These are phyloP conservation scores for Cordyceps fumosorosea DNA, from an alignment of 2,329 filamentous ascomycete genomes.

Conservation along the genomic window DNA sequence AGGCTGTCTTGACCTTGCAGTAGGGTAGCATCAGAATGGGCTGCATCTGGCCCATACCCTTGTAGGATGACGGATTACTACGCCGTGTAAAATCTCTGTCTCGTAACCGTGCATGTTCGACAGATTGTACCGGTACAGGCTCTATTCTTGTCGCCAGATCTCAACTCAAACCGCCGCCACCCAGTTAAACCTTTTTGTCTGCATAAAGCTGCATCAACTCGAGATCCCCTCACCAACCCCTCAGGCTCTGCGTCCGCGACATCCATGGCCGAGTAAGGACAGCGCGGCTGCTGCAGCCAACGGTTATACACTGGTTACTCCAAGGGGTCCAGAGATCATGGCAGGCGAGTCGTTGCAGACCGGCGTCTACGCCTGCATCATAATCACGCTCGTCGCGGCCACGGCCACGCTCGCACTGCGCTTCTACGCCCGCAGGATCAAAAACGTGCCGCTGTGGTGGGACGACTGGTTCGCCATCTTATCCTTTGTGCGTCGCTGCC, in stretches of 20 bases:
- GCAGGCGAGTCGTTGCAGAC: not conserved
- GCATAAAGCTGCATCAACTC: not conserved
- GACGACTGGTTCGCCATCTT: slow-evolving; percentile 15
- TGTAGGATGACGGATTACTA: not conserved
- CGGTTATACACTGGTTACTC: not conserved
- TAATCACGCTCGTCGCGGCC: slow-evolving; percentile 1
- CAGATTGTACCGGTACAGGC: not conserved
- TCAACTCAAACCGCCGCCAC: not conserved
- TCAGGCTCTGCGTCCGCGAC: no score
- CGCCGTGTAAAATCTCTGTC: not conserved
- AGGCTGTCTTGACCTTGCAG: not conserved
- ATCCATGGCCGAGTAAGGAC: not conserved
- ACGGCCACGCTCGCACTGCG: slow-evolving; percentile 9
- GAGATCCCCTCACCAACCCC: not conserved
- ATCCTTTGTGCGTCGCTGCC: slow-evolving; percentile 8
- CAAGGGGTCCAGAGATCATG: not conserved
- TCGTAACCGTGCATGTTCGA: not conserved
- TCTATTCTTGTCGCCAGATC: no score
- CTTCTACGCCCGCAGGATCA: slow-evolving; percentile 14
- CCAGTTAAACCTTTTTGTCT: not conserved
- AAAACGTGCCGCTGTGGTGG: slow-evolving; percentile 12
- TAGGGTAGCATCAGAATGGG: not conserved
- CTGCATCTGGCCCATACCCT: not conserved
- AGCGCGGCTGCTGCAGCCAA: not conserved
- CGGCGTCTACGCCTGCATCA: slow-evolving; percentile 11